Evolutionary conservation across 768 basidiomycete species (phyloP), one percentile per base, ranked within the genome.

Genomic region (Guyanaporus albipodus): DNA sequence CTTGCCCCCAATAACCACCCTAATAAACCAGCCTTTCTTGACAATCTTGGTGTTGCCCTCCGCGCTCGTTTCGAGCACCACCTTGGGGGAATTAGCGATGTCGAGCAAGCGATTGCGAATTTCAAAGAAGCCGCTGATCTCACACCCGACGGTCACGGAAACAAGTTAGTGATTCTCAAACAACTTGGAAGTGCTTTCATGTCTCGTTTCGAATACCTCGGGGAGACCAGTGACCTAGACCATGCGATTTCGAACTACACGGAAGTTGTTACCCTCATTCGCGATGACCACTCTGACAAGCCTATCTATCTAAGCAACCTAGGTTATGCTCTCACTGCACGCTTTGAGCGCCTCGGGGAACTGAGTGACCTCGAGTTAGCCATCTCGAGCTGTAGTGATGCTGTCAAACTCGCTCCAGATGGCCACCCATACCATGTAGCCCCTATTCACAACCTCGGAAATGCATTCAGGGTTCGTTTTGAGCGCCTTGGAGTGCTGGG

Each of bases 71-170:
- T 24, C 15, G n/a, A 40, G 7, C 32, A 17, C 7, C 11, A 19
- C 17, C 38, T 17, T 2, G 2, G 26, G 32, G 4, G 12, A 4
- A 5, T 9, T 17, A n/a, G n/a, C n/a, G n/a, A n/a, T 22, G 23
- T 33, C 15, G 38, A 46, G 35, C 28, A 38, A n/a, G 46, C 46
- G 12, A 40, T 42, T n/a, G n/a, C n/a, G n/a, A n/a, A n/a, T n/a
- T n/a, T n/a, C n/a, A n/a, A n/a, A n/a, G 22, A n/a, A 15, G 23
- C 37, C 8, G 7, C 24, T n/a, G 15, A 24, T 4, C 14, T 21
- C 14, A 36, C 35, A 4, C 35, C 35, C 18, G 7, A 8, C 17
- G 17, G 17, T 36, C 37, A 38, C 23, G 14, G 22, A 4, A 8
- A 38, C 37, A 26, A 24, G 17, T 17, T 23, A n/a, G n/a, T 8